These are phyloP conservation scores for Fusarium sp. DNA, from an alignment of 2,329 filamentous ascomycete genomes.

Conservation along the genomic window DNA sequence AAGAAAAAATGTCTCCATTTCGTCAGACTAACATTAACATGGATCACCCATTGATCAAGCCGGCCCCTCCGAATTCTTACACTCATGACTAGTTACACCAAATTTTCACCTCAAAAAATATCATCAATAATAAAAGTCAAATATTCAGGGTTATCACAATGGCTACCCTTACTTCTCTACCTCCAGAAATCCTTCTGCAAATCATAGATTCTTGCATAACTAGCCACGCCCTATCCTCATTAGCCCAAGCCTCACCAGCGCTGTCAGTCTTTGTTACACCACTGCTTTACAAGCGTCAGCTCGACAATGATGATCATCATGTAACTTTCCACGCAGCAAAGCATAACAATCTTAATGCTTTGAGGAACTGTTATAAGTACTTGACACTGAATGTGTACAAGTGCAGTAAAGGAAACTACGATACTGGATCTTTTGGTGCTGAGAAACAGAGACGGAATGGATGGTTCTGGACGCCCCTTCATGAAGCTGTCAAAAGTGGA, in stretches of 20 bases:
- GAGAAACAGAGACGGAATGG: conserved; percentile 1
- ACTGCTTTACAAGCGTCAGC: conserved; percentile 26
- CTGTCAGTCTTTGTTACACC: conserved; percentile 4
- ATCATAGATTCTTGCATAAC: neutral
- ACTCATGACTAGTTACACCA: neutral
- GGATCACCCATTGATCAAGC: neutral
- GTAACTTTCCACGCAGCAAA: conserved; percentile 24
- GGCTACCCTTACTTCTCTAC: neutral
- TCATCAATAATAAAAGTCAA: neutral
- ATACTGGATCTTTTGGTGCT: neutral
- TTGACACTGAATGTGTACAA: neutral
- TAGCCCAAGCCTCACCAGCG: neutral
- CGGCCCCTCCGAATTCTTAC: neutral
- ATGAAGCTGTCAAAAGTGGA: conserved; percentile 1
- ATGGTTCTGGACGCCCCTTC: conserved; percentile 5
- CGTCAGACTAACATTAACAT: conserved; percentile 3
- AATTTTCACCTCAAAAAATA: neutral
- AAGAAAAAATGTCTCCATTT: neutral
- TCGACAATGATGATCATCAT: conserved; percentile 4
- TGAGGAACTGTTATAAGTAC: neutral
- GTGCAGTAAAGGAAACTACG: neutral
- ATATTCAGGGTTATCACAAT: neutral
- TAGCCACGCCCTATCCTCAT: neutral
- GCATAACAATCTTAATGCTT: neutral
- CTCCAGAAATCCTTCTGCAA: neutral